Percentiles rank a stretch among this genome's conserved stretches.
phyloP scores from a whole-genome alignment of 1,284 basidiomycete species.

The Cryptococcus jaspeensis region DNA sequence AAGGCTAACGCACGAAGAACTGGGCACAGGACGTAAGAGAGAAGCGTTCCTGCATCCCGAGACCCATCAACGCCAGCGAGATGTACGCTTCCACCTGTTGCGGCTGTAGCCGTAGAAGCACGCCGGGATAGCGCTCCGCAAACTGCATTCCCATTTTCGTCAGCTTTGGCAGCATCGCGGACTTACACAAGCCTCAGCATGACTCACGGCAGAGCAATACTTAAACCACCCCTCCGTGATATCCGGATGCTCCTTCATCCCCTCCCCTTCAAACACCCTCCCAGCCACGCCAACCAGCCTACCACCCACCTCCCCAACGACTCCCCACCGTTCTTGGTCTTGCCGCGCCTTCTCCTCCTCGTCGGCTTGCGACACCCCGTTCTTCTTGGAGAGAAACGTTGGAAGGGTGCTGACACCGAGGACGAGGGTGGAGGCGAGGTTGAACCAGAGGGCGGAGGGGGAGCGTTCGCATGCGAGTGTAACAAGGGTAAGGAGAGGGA shows the following conservation, averaged over 20 bases:
- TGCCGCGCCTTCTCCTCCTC: conserved; percentile 27
- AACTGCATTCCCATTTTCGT: conserved; percentile 54
- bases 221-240: conserved; percentile 83
- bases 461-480: conserved; percentile 70
- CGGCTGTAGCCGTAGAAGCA: conserved; percentile 67
- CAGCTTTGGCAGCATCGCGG: not conserved
- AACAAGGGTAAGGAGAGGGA: conserved; percentile 72
- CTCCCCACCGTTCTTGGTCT: conserved; percentile 34
- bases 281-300: conserved; percentile 65
- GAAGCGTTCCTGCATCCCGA: conserved; percentile 79
- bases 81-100: conserved; percentile 69
- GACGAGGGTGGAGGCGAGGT: conserved; percentile 71
- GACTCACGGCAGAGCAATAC: conserved; percentile 56
- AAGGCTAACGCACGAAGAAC: conserved; percentile 64
- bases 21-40: conserved; percentile 76
- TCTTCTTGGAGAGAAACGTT: conserved; percentile 34
- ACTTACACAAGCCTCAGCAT: not conserved
- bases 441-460: conserved; percentile 78
- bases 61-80: conserved; percentile 66
- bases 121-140: conserved; percentile 67
- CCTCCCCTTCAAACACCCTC: conserved; percentile 58
- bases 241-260: conserved; percentile 79
- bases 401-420: conserved; percentile 72
- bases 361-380: conserved; percentile 20
- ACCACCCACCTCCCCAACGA: conserved; percentile 55